Evolutionary conservation across 2,329 filamentous ascomycete genomes (phyloP), one percentile per base, ranked within the genome.

Genomic region (Tolypocladium guangdongense): DNA sequence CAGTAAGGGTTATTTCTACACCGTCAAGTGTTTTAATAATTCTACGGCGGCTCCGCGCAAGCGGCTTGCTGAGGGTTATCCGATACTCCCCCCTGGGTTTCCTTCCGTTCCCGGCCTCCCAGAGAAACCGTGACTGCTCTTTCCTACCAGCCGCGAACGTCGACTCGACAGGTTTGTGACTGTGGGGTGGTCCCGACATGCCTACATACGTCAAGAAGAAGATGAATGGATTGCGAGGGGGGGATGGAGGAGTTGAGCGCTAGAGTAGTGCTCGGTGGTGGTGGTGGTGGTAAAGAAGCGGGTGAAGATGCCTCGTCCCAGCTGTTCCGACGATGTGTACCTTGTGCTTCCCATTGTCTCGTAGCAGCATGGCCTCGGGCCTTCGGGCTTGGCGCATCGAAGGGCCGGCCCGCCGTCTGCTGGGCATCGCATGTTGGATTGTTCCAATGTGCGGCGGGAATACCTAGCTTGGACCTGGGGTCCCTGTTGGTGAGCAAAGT

Each of bases 91-190:
- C 64, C 71, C 63, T 78, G 72, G 71, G 71, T 76, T 69, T 75
- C 69, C 74, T 72, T 76, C 75, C 75, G 75, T 78, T 78, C 75
- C 75, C 75, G 74, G 75, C 75, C 75, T 67, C 74, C 74, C 60
- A 73, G 55, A 78, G 61, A 56, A 73, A 63, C 49, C 61, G 73
- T 71, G 69, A 72, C 64, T 65, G 67, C 73, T 38, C 74, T 74
- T 75, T 72, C 69, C 58, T 69, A 71, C 65, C 71, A 75, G 75
- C 69, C 73, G 64, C 64, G 56, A 60, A 61, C 62, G 58, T 62
- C 67, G 56, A 63, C 58, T 62, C 54, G 49, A 59, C 58, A 69
- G 73, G 74, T 72, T 68, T 67, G 67, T 70, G 73, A 71, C 75
- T 75, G 75, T 78, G 75, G 74, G 75, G 73, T 74, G 71, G 67